These are phyloP conservation scores for Aspergillus tanneri DNA, from an alignment of 2,329 filamentous ascomycete species.

Conservation along the genomic window DNA sequence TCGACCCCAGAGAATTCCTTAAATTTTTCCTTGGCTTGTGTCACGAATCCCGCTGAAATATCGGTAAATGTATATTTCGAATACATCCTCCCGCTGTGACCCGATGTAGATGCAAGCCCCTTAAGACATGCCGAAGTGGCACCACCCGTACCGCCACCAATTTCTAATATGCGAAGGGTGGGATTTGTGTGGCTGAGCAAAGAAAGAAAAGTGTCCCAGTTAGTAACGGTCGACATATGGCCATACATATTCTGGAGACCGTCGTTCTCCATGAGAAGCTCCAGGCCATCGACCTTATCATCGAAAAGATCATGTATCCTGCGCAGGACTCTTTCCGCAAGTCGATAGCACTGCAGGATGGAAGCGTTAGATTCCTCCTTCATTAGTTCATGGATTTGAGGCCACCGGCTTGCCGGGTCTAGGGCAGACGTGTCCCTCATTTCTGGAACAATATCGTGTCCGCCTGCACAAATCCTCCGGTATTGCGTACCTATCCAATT, in stretches of 20 bases:
- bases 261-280: conserved; percentile 20
- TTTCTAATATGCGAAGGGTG: conserved; percentile 24
- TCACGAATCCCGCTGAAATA: conserved; percentile 31
- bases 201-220: conserved; percentile 8
- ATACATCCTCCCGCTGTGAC: conserved; percentile 14
- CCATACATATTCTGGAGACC: conserved; percentile 15
- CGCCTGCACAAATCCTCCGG: background rate
- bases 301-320: conserved; percentile 14
- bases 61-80: conserved; percentile 31
- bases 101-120: background rate
- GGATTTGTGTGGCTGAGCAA: conserved; percentile 25
- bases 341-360: background rate
- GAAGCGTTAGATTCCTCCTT: background rate
- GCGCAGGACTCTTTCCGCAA: conserved; percentile 8
- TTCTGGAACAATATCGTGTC: conserved; percentile 3
- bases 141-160: conserved; percentile 32
- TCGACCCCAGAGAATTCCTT: conserved; percentile 23
- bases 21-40: conserved; percentile 26
- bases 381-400: background rate
- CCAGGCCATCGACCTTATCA: conserved; percentile 15
- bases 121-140: conserved; percentile 23
- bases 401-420: background rate
- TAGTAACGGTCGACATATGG: conserved; percentile 7
- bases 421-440: background rate
- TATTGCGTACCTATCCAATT: conserved; percentile 6